Base-by-base conservation (phyloP, 2,329 filamentous ascomycete genomes). In the Phyllosticta capitalensis region DNA sequence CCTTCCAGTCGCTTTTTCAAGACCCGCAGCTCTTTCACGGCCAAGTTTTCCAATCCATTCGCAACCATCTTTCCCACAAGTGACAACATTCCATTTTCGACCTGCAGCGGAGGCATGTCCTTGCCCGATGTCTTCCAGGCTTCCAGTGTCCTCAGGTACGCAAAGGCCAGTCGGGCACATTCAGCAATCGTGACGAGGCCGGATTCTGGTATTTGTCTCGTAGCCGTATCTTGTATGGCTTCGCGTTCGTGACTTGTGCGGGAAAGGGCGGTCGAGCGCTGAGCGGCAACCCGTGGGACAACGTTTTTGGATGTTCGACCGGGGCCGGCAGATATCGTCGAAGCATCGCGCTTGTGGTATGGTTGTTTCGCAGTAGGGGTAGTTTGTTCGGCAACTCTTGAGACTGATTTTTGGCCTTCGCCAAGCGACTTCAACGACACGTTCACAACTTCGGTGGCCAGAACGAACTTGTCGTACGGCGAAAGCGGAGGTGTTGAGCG, bases 401-500 rank as follows among this genome's bases (percentile, higher is more conserved):
- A 69, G 1, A 73, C 62, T 1, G 75, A 71, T 68, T 85, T 90
- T 20, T 84, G 78, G 0, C 84, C 84, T 59, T 88, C 84, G n/a
- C 80, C 79, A 3, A 92, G 78, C 9, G 81, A 79, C 67, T 88
- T 90, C 48, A 92, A 77, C 1, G 85, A 80, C 6, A 78, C 76
- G 69, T 92, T 92, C 66, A 90, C 83, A 38, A 90, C 78, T 62
- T 90, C 83, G 0, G 88, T 90, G 12, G 88, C 88, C 38, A 92
- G 74, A 52, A 82, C 77, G 55, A 84, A 84, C 69, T 81, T 83
- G 61, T 90, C 86, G 65, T 81, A 83, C 5, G 77, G 68, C 4
- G 79, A 74, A 28, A 87, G 70, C n/a, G 60, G 53, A 12, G 57
- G 58, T 1, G 65, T n/a, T 4, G 64, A 60, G 53, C 74, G 73